phyloP scores from a whole-genome alignment of 495 filamentous ascomycete genomes.

The Staphylotrichum tortipilum region DNA sequence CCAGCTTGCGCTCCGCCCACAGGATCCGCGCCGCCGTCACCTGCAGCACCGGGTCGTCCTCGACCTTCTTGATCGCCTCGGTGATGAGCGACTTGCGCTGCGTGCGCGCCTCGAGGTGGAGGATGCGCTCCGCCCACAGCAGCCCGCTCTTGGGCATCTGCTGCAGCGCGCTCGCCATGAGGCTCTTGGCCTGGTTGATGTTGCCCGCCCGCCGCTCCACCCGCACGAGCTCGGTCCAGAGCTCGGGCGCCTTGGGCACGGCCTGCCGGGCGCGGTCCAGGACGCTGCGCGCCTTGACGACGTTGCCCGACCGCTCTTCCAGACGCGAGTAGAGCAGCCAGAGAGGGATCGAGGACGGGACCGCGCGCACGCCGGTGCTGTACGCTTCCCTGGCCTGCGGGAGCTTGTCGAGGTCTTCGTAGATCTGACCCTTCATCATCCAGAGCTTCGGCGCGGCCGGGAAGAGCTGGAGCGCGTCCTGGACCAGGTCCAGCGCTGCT shows the following conservation, averaged over 20 bases:
- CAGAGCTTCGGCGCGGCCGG: conserved; percentile 81
- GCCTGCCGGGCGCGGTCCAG: conserved; percentile 85
- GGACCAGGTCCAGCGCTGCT: conserved; percentile 75
- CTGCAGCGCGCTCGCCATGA: conserved; percentile 89
- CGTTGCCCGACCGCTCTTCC: conserved; percentile 73
- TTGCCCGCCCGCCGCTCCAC: conserved; percentile 88
- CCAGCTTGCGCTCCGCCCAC: conserved; percentile 61
- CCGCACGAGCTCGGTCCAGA: conserved; percentile 87
- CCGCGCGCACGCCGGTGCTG: conserved; percentile 77
- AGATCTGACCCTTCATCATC: conserved; percentile 99
- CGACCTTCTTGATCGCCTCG: conserved; percentile 93
- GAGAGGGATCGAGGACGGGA: conserved; percentile 70
- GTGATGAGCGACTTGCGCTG: conserved; percentile 83
- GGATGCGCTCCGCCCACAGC: conserved; percentile 89
- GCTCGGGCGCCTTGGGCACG: conserved; percentile 70
- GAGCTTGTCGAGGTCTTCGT: conserved; percentile 66
- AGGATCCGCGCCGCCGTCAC: conserved; percentile 48
- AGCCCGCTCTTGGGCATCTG: conserved; percentile 84
- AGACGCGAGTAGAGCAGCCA: conserved; percentile 83
- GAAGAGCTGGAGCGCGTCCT: conserved; percentile 79
- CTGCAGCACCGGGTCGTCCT: conserved; percentile 81
- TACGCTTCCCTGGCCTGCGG: conserved; percentile 89
- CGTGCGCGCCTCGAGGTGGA: conserved; percentile 82
- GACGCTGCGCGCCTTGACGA: conserved; percentile 84
- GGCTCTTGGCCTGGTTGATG: conserved; percentile 67